phyloP scores from a whole-genome alignment of 2,329 filamentous ascomycete species.

The Diaporthe citri region DNA sequence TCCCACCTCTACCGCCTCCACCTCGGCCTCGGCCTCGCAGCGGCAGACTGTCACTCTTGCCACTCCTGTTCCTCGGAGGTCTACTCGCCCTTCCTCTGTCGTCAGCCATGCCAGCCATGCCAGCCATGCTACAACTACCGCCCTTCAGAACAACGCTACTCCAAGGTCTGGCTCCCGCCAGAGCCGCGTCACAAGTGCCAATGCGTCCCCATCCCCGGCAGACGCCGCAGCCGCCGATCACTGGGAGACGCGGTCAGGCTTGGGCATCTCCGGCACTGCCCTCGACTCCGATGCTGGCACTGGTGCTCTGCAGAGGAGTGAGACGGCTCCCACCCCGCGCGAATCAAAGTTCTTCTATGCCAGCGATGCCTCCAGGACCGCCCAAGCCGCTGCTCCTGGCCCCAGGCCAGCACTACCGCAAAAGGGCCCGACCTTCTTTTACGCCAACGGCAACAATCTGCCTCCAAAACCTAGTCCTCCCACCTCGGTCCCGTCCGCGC shows the following conservation, averaged over 20 bases:
- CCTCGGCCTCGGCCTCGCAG: slow-evolving; percentile 42
- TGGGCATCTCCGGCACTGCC: slow-evolving; percentile 52
- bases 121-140: slow-evolving; percentile 40
- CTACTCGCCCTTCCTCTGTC: slow-evolving; percentile 44
- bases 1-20: slow-evolving; percentile 47
- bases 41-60: slow-evolving; percentile 51
- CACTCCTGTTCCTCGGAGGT: slow-evolving; percentile 58
- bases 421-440: slow-evolving; percentile 65
- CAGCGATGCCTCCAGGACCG: slow-evolving; percentile 73
- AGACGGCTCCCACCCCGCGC: slow-evolving; percentile 48
- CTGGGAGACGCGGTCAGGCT: slow-evolving; percentile 56
- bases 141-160: slow-evolving; percentile 77
- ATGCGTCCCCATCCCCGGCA: slow-evolving; percentile 69
- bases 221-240: slow-evolving; percentile 47
- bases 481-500: slow-evolving; percentile 38
- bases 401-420: slow-evolving; percentile 41
- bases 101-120: slow-evolving; percentile 31
- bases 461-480: slow-evolving; percentile 51
- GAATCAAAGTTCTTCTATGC: slow-evolving; percentile 92
- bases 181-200: slow-evolving; percentile 76
- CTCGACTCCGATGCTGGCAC: slow-evolving; percentile 28
- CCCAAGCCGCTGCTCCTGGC: slow-evolving; percentile 53
- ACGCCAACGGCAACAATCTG: slow-evolving; percentile 64
- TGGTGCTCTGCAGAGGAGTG: slow-evolving; percentile 48
- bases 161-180: slow-evolving; percentile 82